Conservation (phyloP, 106 monocot genomes). For the Dioscorea alata region DNA sequence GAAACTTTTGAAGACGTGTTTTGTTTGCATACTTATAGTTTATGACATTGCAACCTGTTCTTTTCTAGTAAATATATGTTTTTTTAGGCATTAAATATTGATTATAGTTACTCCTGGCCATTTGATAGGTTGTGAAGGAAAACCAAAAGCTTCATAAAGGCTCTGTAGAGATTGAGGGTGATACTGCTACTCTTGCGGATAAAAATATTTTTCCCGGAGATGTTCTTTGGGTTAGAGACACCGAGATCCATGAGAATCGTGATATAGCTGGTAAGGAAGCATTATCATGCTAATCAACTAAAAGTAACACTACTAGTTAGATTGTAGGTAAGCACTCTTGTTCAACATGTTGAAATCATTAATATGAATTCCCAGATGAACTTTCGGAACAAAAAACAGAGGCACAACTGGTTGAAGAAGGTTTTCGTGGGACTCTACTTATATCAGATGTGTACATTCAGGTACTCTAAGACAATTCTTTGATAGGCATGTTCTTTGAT, state of each 20-base stretch:
- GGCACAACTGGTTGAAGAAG: constrained; percentile 59
- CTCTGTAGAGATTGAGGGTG: constrained; percentile 70
- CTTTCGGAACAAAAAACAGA: constrained; percentile 59
- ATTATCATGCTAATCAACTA: neutral
- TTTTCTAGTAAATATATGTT: too few relatives aligned
- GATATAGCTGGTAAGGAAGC: constrained; percentile 82
- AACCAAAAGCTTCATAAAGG: constrained; percentile 97
- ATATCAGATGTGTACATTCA: constrained; percentile 43
- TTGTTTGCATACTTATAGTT: too few relatives aligned
- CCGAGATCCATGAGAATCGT: constrained; percentile 86
- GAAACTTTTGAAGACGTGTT: too few relatives aligned
- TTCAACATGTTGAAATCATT: neutral
- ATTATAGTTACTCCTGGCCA: too few relatives aligned
- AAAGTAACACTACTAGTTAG: neutral
- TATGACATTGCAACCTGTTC: too few relatives aligned
- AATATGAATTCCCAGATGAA: constrained; percentile 51
- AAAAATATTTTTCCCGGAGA: constrained; percentile 96
- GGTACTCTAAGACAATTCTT: constrained; percentile 2
- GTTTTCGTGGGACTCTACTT: constrained; percentile 91
- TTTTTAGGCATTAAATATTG: too few relatives aligned
- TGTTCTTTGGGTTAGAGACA: constrained; percentile 81
- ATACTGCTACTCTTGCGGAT: constrained; percentile 88
- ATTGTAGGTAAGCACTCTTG: neutral
- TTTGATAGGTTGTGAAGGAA: constrained; percentile 84
- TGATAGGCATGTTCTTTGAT: too few relatives aligned